Evolutionary conservation across 305 asterid genomes (phyloP).

Genomic region (Fraxinus sp.): DNA sequence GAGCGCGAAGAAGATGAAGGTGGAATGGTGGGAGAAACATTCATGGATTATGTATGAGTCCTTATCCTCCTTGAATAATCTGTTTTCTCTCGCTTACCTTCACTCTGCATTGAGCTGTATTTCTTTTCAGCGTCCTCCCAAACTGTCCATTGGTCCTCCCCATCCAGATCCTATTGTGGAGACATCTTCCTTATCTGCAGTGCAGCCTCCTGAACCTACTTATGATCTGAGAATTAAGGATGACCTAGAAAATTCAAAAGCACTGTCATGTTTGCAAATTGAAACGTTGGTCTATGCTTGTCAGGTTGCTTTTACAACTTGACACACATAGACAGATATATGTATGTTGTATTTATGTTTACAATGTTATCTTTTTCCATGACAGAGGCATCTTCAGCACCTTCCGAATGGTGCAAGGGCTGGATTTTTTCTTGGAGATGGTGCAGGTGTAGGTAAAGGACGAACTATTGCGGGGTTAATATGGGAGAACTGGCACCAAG

Average conservation of each 20-base stretch:
- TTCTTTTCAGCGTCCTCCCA: conserved; percentile 73
- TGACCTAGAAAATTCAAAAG: conserved; percentile 67
- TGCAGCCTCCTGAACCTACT: conserved; percentile 95
- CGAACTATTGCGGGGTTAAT: conserved; percentile 96
- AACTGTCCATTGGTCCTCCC: conserved; percentile 80
- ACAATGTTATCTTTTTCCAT: conserved; percentile 18
- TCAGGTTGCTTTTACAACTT: conserved; percentile 61
- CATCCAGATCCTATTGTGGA: conserved; percentile 97
- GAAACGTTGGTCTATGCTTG: conserved; percentile 93
- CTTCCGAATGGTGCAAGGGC: conserved; percentile 85
- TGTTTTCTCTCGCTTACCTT: neutral
- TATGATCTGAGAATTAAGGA: conserved; percentile 72
- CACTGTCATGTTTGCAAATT: conserved; percentile 92
- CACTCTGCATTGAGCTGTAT: conserved; percentile 9
- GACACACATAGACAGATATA: neutral
- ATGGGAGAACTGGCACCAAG: conserved; percentile 97
- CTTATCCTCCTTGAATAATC: neutral
- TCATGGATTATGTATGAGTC: conserved; percentile 74
- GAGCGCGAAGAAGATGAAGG: conserved; percentile 99
- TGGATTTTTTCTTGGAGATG: conserved; percentile 98
- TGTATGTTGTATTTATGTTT: neutral
- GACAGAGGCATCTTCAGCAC: conserved; percentile 90
- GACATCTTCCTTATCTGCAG: conserved; percentile 91
- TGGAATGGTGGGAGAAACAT: conserved; percentile 92
- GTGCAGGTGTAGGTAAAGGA: conserved; percentile 99